Percentiles rank a stretch among this genome's conserved stretches.
These are phyloP conservation scores for Syzygium jambos DNA, from an alignment of 345 rosid species.

Conservation along the genomic window DNA sequence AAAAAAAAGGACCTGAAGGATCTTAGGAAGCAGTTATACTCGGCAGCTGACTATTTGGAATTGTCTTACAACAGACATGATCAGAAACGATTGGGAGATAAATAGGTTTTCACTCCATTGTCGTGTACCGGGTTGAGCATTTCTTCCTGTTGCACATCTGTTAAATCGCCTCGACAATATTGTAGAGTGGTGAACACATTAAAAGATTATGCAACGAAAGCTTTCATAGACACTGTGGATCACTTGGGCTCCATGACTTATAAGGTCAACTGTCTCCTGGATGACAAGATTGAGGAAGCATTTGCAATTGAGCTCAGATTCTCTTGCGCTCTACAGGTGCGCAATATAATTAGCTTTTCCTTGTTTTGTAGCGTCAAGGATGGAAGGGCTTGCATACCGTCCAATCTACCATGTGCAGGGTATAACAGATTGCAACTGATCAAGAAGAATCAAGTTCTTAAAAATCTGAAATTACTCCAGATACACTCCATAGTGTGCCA, in stretches of 20 bases:
- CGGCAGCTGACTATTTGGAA: too few relatives aligned
- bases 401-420: neutral
- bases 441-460: neutral
- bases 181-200: conserved; percentile 50
- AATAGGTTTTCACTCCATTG: neutral
- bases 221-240: conserved; percentile 66
- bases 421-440: neutral
- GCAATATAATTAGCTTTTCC: neutral
- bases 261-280: conserved; percentile 42
- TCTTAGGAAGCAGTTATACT: too few relatives aligned
- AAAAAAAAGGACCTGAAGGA: too few relatives aligned
- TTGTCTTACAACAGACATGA: too few relatives aligned
- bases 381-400: neutral
- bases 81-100: conserved; percentile 27
- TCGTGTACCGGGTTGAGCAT: neutral
- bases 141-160: neutral
- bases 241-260: conserved; percentile 81
- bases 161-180: neutral
- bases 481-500: neutral
- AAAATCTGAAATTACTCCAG: neutral
- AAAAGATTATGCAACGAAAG: conserved; percentile 67
- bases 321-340: conserved; percentile 52
- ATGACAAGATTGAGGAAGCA: conserved; percentile 37
- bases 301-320: conserved; percentile 42
- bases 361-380: neutral